Base-by-base conservation (phyloP, 2,329 filamentous ascomycete species). In the Lachnellula arida region DNA sequence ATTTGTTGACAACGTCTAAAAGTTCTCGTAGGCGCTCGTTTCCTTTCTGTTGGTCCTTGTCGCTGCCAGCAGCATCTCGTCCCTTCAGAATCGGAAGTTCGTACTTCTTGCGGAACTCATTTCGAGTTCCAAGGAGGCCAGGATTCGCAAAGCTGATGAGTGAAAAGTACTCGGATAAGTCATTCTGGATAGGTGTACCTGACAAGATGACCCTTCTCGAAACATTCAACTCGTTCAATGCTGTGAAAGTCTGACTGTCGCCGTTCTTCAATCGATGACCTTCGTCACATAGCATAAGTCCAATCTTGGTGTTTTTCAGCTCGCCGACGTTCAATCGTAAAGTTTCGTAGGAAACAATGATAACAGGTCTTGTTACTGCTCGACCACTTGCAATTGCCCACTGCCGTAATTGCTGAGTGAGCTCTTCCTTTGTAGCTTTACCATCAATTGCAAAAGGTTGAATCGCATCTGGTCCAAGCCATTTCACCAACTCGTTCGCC, bases 261-360 rank as follows among this genome's bases (percentile, higher is more conserved):
- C 90, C 91, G 65, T 99, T 99, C 73, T 99, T 99, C 60, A 99
- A 74, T 17, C 95, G 88, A 75, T 99, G 94, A 0, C 94, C 94
- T 75, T 99, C 94, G 65, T 99, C 94, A 66, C 94, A 97, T 37
- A 99, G 83, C 73, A 99, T 84, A 5, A 99, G 75, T 5, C 94
- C 94, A 59, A 99, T 97, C 19, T 89, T 87, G 1, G 90, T 92
- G 67, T 94, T 86, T 66, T 88, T 93, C 53, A 99, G 81, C 71
- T 96, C 90, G 40, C 95, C 90, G 14, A 91, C 88, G 66, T 99
- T 94, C 53, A 97, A 77, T 54, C 94, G 87, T 15, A 99, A 78
- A 0, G 94, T 97, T 72, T 99, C 94, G 68, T 99, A 99, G 0
- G 94, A 99, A 43, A 99, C 92, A 56, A 99, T 99, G 51, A 99